Conservation (phyloP, 2,329 filamentous ascomycete genomes). For the Alternaria gansuensis region DNA sequence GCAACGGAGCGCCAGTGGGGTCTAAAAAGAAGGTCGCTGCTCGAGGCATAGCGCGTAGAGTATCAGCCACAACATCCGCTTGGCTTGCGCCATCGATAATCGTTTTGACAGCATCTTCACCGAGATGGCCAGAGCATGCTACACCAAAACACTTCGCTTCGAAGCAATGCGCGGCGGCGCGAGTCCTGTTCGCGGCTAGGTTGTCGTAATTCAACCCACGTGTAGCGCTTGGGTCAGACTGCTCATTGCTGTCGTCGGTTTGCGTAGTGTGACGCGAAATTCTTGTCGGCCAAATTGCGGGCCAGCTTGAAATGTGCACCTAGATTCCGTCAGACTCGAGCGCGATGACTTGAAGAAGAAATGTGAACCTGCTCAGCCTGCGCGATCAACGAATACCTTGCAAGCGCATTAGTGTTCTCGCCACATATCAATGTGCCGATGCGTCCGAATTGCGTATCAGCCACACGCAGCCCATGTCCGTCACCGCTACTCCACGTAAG, state of each 20-base stretch:
- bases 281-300: slow-evolving; percentile 63
- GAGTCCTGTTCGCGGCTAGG: slow-evolving; percentile 61
- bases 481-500: slow-evolving; percentile 64
- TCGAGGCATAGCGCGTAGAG: slow-evolving; percentile 53
- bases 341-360: not conserved
- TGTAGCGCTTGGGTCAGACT: not conserved
- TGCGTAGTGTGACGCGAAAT: slow-evolving; percentile 11
- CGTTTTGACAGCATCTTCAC: slow-evolving; percentile 51
- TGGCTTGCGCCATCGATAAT: slow-evolving; percentile 44
- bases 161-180: slow-evolving; percentile 66
- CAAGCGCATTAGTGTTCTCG: slow-evolving; percentile 67
- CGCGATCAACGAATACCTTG: slow-evolving; percentile 62
- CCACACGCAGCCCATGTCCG: slow-evolving; percentile 60
- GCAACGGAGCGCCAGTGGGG: slow-evolving; percentile 57
- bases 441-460: slow-evolving; percentile 57
- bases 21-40: slow-evolving; percentile 63
- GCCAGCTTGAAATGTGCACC: slow-evolving; percentile 66
- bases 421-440: slow-evolving; percentile 64
- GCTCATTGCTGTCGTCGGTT: not conserved
- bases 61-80: slow-evolving; percentile 40
- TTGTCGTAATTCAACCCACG: slow-evolving; percentile 61
- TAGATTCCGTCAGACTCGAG: slow-evolving; percentile 32
- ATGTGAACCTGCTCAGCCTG: slow-evolving; percentile 66
- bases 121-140: slow-evolving; percentile 58
- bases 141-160: slow-evolving; percentile 67